These are phyloP conservation scores for Aspergillus homomorphus DNA, from an alignment of 495 filamentous ascomycete genomes.

Conservation along the genomic window DNA sequence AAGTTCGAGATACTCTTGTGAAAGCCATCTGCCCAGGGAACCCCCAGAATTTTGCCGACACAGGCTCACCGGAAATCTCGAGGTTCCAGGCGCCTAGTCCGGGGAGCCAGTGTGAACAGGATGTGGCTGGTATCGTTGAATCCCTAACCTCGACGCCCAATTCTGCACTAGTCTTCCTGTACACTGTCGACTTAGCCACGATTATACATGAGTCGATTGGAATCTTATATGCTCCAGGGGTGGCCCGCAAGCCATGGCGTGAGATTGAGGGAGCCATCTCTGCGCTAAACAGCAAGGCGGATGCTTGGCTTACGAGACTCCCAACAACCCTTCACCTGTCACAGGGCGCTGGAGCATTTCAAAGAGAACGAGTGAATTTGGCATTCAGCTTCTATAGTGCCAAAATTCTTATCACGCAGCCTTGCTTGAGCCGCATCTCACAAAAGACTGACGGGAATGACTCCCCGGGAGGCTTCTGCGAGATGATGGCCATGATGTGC, in stretches of 20 bases:
- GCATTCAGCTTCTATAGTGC: constrained; percentile 54
- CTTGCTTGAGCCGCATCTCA: constrained; percentile 52
- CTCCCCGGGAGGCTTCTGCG: constrained; percentile 40
- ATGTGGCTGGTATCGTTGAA: constrained; percentile 20
- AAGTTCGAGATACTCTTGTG: constrained; percentile 25
- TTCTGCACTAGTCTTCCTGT: constrained; percentile 43
- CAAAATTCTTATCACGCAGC: constrained; percentile 54
- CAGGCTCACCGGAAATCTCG: background rate
- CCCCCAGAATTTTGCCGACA: constrained; percentile 3
- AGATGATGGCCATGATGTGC: constrained; percentile 44
- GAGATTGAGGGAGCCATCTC: constrained; percentile 51
- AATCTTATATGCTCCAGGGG: constrained; percentile 52
- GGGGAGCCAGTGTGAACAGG: constrained; percentile 18
- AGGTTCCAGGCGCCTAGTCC: background rate
- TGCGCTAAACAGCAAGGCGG: constrained; percentile 40
- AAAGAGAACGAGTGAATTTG: constrained; percentile 28
- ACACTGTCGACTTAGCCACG: constrained; percentile 37
- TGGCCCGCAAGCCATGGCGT: constrained; percentile 45
- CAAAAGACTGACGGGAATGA: constrained; percentile 24
- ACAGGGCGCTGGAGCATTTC: constrained; percentile 18
- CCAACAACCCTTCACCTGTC: constrained; percentile 45
- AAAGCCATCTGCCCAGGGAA: constrained; percentile 7
- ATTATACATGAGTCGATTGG: constrained; percentile 48
- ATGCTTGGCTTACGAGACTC: constrained; percentile 48
- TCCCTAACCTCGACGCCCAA: constrained; percentile 24